Evolutionary conservation across 768 basidiomycete species (phyloP), one percentile per base, ranked within the genome.

Genomic region (Russula abietina): DNA sequence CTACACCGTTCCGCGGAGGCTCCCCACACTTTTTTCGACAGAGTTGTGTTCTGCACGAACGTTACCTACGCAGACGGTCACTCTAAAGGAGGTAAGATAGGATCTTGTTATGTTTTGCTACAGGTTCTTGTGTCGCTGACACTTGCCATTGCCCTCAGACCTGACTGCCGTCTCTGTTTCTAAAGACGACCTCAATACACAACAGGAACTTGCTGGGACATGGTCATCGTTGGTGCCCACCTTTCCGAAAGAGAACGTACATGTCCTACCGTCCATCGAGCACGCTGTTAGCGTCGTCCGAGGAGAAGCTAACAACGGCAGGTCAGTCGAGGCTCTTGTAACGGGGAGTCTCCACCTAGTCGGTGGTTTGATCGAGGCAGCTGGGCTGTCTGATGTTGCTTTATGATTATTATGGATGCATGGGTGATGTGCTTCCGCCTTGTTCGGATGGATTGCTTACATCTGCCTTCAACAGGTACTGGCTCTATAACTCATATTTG

Each of bases 21-120:
- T 17, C 65, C 76, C 1, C 72, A 70, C 16, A 65, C 65, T 10
- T 86, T 92, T 69, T 97, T 97, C 67, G 83, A 92, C 70, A 82
- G 86, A 55, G 90, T 95, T 61, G 83, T 98, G 51, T 98, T 99
- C 74, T 98, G 95, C 75, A 87, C 93, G 53, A 99, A 98, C 72
- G 89, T 97, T 36, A 99, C 97, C 0, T 99, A 96, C 70, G 80
- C 83, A 1, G 86, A 91, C 65, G 97, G 97, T 0, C 78, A 80
- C 36, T 98, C 85, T 72, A 98, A 98, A 77, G 89, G 91, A 56
- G 96, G 96, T 93, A 68, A 72, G 82, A 70, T 22, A 10, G 4
- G 17, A 22, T 17, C 26, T 49, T 38, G 38, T 51, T 2, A 49
- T 41, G 59, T 19, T 70, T 36, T 38, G 10, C 14, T 24, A 26